Evolutionary conservation across 2,329 filamentous ascomycete species (phyloP).

Genomic region (Allantophomopsis cytisporea): DNA sequence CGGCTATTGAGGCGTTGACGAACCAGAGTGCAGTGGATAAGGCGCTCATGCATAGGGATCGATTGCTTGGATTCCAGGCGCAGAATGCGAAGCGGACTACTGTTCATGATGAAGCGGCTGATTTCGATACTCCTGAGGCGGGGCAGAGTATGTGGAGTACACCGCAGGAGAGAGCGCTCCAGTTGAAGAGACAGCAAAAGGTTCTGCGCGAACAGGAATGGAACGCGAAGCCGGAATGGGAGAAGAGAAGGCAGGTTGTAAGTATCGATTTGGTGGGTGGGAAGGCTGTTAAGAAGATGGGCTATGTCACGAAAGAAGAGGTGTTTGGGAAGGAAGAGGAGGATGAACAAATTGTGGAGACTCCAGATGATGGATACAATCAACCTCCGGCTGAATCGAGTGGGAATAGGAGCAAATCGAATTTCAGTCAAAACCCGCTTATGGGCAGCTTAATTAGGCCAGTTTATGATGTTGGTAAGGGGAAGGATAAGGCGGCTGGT

Average conservation of each 20-base stretch:
- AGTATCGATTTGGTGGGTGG: conserved; percentile 55
- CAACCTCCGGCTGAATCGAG: conserved; percentile 4
- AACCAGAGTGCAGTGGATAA: conserved; percentile 22
- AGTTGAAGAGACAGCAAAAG: conserved; percentile 57
- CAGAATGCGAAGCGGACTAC: conserved; percentile 57
- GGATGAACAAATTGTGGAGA: conserved; percentile 11
- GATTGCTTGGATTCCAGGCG: conserved; percentile 51
- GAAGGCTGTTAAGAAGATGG: conserved; percentile 30
- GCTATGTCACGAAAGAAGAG: conserved; percentile 9
- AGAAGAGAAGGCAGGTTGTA: conserved; percentile 56
- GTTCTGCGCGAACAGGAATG: conserved; percentile 56
- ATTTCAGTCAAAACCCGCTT: conserved; percentile 20
- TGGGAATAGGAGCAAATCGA: conserved; percentile 12
- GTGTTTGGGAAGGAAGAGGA: conserved; percentile 8
- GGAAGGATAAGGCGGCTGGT: conserved; percentile 6
- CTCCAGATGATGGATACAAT: conserved; percentile 1
- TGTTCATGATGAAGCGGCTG: conserved; percentile 58
- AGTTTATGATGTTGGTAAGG: conserved; percentile 17
- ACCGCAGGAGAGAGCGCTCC: conserved; percentile 51
- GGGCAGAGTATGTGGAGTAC: conserved; percentile 53
- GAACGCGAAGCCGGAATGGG: conserved; percentile 53
- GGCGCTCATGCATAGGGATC: conserved; percentile 53
- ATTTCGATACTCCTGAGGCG: conserved; percentile 42
- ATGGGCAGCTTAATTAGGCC: conserved; percentile 20
- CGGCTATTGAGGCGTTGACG: conserved; percentile 2